Evolutionary conservation across 352 stramenopile species (phyloP), one percentile per base, ranked within the genome.

Genomic region (Pythium apleroticum): DNA sequence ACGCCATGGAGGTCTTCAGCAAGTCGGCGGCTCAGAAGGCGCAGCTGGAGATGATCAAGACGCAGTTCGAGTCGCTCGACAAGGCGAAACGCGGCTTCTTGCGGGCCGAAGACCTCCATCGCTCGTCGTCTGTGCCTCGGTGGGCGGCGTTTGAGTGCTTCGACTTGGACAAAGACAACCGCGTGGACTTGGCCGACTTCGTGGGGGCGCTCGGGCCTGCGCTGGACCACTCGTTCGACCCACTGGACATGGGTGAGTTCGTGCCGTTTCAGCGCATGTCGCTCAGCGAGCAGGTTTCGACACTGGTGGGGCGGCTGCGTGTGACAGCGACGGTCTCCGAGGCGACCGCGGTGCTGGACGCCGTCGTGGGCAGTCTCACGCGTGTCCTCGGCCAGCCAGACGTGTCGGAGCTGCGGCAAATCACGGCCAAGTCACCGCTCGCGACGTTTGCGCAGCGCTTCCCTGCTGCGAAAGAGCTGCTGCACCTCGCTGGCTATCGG

Each of bases 161-260:
- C 25, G 81, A 90, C 48, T 72, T 88, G 20, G 66, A 76, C 2
- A 72, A 77, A 4, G 76, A 90, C 57, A 73, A 57, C 1, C 76
- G 72, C 24, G 46, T 89, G 1, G 81, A 90, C 31, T 67, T 88
- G 15, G 33, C 58, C 0, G 83, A 90, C 46, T 88, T 90, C 59
- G 77, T 89, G 2, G 75, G 78, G 14, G 71, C 83, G 3, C 35
- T 91, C 0, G 77, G 80, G 0, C 80, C 81, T 7, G 11, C 80
- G 0, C 24, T 91, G 11, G 81, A 91, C 28, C 78, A 89, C 55
- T 46, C 70, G 0, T 89, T 80, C 41, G 80, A 88, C 31, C 35
- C 75, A 0, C 33, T 48, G 0, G 45, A 52, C 54, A 20, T 12
- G 27, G 37, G 6, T 8, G 56, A 68, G 10, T 54, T 73, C 45